phyloP scores from a whole-genome alignment of 192 early-diverging fungal genomes.

The Podila epigama region DNA sequence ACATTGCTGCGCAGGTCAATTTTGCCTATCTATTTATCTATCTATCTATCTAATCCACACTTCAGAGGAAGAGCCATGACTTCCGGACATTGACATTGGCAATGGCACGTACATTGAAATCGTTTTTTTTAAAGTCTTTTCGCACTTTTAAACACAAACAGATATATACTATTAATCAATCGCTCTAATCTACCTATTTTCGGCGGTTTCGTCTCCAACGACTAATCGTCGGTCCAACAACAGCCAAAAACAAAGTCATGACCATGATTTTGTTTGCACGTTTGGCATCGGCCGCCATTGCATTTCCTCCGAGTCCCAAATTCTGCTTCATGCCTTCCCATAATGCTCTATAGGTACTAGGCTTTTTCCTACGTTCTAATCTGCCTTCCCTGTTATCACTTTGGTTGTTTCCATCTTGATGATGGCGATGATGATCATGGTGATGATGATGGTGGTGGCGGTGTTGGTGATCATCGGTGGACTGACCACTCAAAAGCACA shows the following conservation, averaged over 20 bases:
- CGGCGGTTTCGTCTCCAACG: neutral
- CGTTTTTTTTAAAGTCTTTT: too few species aligned
- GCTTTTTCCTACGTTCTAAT: slow-evolving; percentile 8
- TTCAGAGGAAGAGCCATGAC: too few species aligned
- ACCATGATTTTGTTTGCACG: neutral
- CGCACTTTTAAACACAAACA: too few species aligned
- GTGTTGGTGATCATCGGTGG: neutral
- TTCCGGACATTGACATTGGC: too few species aligned
- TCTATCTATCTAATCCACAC: too few species aligned
- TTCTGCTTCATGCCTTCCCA: slow-evolving; percentile 43
- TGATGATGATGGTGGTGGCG: neutral
- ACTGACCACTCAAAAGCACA: neutral
- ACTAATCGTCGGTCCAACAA: neutral
- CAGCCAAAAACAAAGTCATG: neutral
- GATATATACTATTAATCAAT: too few species aligned
- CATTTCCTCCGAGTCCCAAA: neutral
- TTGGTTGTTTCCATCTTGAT: neutral
- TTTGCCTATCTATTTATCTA: too few species aligned
- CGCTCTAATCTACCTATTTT: too few species aligned
- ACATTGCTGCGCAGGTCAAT: too few species aligned
- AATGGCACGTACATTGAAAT: too few species aligned
- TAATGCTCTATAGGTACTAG: slow-evolving; percentile 12
- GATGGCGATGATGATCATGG: neutral
- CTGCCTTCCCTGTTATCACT: neutral
- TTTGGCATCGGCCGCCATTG: neutral